Evolutionary conservation across 225 moss, liverwort and hornwort species (phyloP), one percentile per base, ranked within the genome.

Genomic region (Sphagnum tenellum): DNA sequence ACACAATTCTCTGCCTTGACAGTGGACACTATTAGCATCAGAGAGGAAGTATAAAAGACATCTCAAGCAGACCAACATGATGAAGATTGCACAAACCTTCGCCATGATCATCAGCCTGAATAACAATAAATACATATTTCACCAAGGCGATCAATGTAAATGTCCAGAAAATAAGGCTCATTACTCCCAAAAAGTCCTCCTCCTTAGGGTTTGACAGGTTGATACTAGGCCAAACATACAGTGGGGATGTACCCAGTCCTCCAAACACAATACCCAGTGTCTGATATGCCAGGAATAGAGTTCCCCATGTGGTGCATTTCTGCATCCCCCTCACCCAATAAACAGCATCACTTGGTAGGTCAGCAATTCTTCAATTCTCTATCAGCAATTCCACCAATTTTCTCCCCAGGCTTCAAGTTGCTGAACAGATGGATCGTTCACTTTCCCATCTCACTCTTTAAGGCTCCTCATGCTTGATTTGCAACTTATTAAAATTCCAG

Each of bases 131-230:
- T 3, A 86, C 78, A 63, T 91, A 91, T 63, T 91, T 91, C 47
- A 77, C 60, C 45, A 91, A 54, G 10, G 89, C 75, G 66, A 91
- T 86, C 68, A 91, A 70, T 46, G 91, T 86, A 64, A 89, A 50
- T 13, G 91, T 91, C 91, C 91, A 91, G 77, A 91, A 86, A 61
- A 91, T 82, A 57, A 91, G 81, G 64, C 91, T 84, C 46, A 89
- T 48, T 14, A 89, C 74, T 29, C 86, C 91, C 55, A 91, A 60
- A 44, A 82, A 80, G 44, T 89, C 91, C 46, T 66, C 51, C 77
- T 86, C 84, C 11, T 70, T 73, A 12, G 91, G 84, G 70, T 81
- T 62, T 7, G 73, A 65, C 56, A 73, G 63, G 70, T 82, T 75
- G 61, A 89, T 86, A 68, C 84, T 80, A 67, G 91, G 86, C 82